A percentile compares a stretch with the other conserved stretches of the same genome.
Evolutionary conservation across 2,329 filamentous ascomycete genomes (phyloP).

Genomic region (Aspergillus brunneoviolaceus): DNA sequence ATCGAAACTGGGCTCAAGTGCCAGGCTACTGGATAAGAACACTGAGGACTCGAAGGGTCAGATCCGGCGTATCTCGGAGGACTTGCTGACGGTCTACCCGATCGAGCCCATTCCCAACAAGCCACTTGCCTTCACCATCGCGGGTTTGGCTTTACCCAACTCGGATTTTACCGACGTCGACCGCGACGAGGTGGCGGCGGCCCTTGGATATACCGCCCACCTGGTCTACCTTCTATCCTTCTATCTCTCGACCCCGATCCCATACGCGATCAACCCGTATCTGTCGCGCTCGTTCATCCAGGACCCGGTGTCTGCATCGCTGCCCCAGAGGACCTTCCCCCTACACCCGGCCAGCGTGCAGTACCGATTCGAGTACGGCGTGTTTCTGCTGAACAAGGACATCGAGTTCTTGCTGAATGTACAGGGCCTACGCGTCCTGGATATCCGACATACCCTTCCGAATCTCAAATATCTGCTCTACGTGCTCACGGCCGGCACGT

Average conservation of each 20-base stretch:
- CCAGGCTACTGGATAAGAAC: slow-evolving; percentile 55
- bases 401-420: slow-evolving; percentile 69
- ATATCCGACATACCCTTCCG: slow-evolving; percentile 86
- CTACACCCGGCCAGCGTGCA: slow-evolving; percentile 73
- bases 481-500: slow-evolving; percentile 77
- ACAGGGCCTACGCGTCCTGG: slow-evolving; percentile 75
- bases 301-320: slow-evolving; percentile 64
- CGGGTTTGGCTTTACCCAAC: slow-evolving; percentile 75
- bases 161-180: slow-evolving; percentile 68
- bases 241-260: slow-evolving; percentile 75
- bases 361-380: slow-evolving; percentile 92
- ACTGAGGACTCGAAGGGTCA: slow-evolving; percentile 74
- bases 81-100: slow-evolving; percentile 74
- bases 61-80: slow-evolving; percentile 81
- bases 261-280: slow-evolving; percentile 72
- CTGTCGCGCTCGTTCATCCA: slow-evolving; percentile 74
- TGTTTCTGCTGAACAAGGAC: slow-evolving; percentile 95
- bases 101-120: slow-evolving; percentile 67
- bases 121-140: slow-evolving; percentile 80
- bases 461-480: slow-evolving; percentile 93
- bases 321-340: slow-evolving; percentile 70
- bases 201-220: slow-evolving; percentile 75
- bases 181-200: slow-evolving; percentile 72
- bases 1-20: slow-evolving; percentile 59
- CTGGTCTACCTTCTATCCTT: slow-evolving; percentile 74